Base-by-base conservation (phyloP, 2,329 filamentous ascomycete species). In the Beauveria sp. region DNA sequence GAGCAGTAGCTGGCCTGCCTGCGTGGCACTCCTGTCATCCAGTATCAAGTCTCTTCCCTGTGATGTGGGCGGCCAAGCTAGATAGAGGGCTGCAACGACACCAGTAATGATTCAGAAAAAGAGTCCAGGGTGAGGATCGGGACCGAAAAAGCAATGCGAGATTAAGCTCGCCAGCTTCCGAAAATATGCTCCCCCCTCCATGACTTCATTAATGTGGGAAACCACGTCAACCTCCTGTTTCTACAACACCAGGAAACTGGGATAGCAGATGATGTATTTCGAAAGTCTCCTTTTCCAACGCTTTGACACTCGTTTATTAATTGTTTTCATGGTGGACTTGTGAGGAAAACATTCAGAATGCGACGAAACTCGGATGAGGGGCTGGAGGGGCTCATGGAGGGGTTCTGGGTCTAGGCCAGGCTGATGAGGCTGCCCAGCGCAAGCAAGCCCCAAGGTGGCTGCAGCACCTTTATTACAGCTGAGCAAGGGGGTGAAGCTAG, bases 351-450 rank as follows among this genome's bases (percentile, higher is more conserved):
- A 38, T 14, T 5, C 34, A 0, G 34, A 38, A 14, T 38, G 34
- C 34, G 34, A 38, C 40, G 40, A 56, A 56, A 28, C 34, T 45
- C 22, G 30, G 24, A 56, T 56, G 45, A 34, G 40, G 42, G 53
- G 53, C 42, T 12, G 24, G 53, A 56, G 53, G 53, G 53, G 42
- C 34, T 56, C 53, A 18, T 22, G 50, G 52, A 45, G 52, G 52
- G 52, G 45, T n/a, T n/a, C 9, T 26, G 14, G 51, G 38, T 34
- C 30, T 14, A 43, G 34, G 34, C 34, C 63, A 76, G 76, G 62
- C 76, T 61, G 45, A 76, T 76, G 20, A 78, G 68, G 43, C 69
- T 73, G 1, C 76, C 74, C 30, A 77, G 65, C 12, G 74, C 75
- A 65, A 78, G 78, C 30, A 34, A 34, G 30, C 30, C 30, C 34